Evolutionary conservation across 257 asterid genomes (phyloP), one percentile per base, ranked within the genome.

Genomic region (Solanum tarapatanum): DNA sequence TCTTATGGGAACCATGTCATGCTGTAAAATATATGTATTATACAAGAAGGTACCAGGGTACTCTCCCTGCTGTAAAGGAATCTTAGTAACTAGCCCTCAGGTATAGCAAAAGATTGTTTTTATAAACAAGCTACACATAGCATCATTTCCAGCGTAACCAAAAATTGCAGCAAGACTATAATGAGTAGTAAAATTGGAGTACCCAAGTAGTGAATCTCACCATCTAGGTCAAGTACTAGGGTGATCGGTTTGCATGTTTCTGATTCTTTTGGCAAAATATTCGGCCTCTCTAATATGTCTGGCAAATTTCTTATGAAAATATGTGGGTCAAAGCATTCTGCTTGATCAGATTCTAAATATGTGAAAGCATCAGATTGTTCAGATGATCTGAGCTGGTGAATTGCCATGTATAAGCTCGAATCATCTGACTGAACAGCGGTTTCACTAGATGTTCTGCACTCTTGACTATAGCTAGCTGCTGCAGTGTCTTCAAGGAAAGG

Each of bases 161-260:
- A 28, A 62, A 51, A 73, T 86, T 51, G 41, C 84, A 51, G 45
- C 83, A 73, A 37, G 14, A 32, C 58, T 36, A 73, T 13, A 86
- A 33, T 39, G 55, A 60, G 7, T 23, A 72, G 45, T 48, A 86
- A 14, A 73, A 28, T 79, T 41, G 45, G 48, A 79, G 39, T 26
- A 43, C 39, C 39, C 24, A 8, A 43, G 39, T 79, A 79, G 60
- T 77, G 66, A 66, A 36, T 89, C 95, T 91, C 90, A 95, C 99
- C 99, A 90, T 97, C 99, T 91, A 97, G 90, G 91, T 97, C 99
- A 87, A 97, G 99, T 62, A 93, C 98, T 86, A 97, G 92, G 9
- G 99, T 95, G 74, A 93, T 91, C 64, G 92, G 88, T 88, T 91
- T 94, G 86, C 87, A 73, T 83, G 88, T 90, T 90, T 87, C 91